Conservation (phyloP, 2,329 filamentous ascomycete genomes). For the Arthrobotrys sinensis region DNA sequence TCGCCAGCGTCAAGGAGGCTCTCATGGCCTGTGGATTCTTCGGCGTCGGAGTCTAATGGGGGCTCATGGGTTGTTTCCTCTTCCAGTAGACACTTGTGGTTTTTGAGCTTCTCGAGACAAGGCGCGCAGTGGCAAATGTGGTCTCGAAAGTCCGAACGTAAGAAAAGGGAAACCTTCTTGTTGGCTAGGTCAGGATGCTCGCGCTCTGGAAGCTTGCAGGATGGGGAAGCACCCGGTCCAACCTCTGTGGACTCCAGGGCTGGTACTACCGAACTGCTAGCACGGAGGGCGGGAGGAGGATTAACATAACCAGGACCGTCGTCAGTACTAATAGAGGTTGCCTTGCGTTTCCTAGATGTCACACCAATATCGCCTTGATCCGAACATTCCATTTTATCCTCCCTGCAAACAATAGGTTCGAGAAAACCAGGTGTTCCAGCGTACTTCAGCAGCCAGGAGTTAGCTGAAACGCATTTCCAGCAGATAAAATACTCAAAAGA, state of each 20-base stretch:
- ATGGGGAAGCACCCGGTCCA: neutral
- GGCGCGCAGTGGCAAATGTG: conserved; percentile 83
- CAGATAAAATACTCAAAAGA: conserved; percentile 92
- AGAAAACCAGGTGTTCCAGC: conserved; percentile 86
- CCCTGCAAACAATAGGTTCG: conserved; percentile 74
- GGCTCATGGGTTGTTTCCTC: conserved; percentile 96
- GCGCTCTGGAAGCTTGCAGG: conserved; percentile 54
- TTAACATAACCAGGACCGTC: conserved; percentile 4
- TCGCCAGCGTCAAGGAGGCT: conserved; percentile 92
- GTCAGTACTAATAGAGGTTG: conserved; percentile 58
- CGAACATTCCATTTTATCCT: neutral
- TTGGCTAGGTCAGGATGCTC: conserved; percentile 45
- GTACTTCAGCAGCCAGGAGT: conserved; percentile 93
- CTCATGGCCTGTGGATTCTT: conserved; percentile 79
- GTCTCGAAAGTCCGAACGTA: conserved; percentile 83
- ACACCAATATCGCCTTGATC: conserved; percentile 46
- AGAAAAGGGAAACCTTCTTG: conserved; percentile 81
- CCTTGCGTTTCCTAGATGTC: conserved; percentile 28
- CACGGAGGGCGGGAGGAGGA: neutral
- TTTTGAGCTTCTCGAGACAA: conserved; percentile 82
- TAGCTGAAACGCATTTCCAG: conserved; percentile 89
- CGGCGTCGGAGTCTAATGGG: conserved; percentile 76
- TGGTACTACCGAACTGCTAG: neutral
- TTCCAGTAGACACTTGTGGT: conserved; percentile 86
- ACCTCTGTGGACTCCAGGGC: neutral